Conservation (phyloP, 306 rosid genomes). For the Styphnolobium japonicum region DNA sequence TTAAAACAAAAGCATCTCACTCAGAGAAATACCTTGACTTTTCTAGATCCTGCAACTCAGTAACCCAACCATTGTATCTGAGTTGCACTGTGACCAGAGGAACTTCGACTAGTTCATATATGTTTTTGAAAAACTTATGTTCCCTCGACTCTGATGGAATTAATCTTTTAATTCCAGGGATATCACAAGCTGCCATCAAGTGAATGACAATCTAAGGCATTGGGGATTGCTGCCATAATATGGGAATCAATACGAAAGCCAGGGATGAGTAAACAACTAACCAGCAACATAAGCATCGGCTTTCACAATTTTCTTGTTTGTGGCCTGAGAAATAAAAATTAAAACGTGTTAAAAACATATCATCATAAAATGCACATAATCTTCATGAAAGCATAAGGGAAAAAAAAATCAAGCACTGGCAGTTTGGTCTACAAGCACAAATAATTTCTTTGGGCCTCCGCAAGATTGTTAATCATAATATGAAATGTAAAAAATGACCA, state of each 20-base stretch:
- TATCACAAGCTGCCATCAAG: constrained; percentile 86
- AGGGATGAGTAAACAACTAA: constrained; percentile 39
- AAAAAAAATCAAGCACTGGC: too few relatives aligned
- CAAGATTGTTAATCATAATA: too few relatives aligned
- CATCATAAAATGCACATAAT: too few relatives aligned
- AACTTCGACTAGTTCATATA: constrained; percentile 86
- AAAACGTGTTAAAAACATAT: constrained; percentile 11
- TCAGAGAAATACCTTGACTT: constrained; percentile 70
- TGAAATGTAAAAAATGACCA: too few relatives aligned
- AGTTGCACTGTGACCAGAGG: constrained; percentile 99
- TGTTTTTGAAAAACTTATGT: constrained; percentile 70
- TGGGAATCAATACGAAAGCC: background rate
- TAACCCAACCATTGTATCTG: constrained; percentile 96
- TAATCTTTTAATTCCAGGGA: constrained; percentile 94
- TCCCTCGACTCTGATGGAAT: constrained; percentile 85
- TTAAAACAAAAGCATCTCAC: background rate
- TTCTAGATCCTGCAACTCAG: constrained; percentile 92
- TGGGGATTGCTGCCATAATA: constrained; percentile 2
- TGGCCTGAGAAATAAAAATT: constrained; percentile 58
- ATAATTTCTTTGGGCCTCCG: too few relatives aligned
- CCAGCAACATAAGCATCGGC: constrained; percentile 99
- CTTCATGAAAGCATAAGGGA: too few relatives aligned
- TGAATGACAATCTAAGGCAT: constrained; percentile 23
- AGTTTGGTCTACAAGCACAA: too few relatives aligned
- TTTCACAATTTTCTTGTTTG: constrained; percentile 70